phyloP scores from a whole-genome alignment of 1,284 basidiomycete species.

The Golubevia pallescens region DNA sequence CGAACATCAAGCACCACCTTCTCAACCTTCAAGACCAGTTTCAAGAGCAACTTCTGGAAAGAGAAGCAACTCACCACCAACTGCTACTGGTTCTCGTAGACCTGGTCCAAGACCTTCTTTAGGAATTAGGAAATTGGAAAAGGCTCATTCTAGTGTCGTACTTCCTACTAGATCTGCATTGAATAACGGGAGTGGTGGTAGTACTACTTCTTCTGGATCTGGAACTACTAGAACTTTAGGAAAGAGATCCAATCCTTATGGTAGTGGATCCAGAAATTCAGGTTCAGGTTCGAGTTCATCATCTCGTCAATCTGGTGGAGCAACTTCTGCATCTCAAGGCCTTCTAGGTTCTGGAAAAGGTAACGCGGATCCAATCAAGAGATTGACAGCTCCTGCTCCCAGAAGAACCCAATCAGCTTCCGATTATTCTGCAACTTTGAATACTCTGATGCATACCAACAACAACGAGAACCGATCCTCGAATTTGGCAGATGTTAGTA shows the following conservation, averaged over 20 bases:
- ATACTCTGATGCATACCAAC: background rate
- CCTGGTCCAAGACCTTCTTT: conserved; percentile 11
- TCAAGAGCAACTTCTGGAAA: conserved; percentile 26
- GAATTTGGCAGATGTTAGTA: too few relatives aligned
- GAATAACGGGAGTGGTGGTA: background rate
- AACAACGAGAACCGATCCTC: too few relatives aligned
- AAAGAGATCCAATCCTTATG: conserved; percentile 43
- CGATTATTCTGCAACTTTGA: background rate
- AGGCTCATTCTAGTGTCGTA: conserved; percentile 23
- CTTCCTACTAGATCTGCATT: conserved; percentile 15
- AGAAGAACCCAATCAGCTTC: background rate
- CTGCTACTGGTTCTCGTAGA: background rate
- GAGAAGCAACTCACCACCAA: conserved; percentile 12
- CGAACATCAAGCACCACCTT: conserved; percentile 18
- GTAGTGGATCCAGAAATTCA: background rate
- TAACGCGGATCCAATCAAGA: background rate
- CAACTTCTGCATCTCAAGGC: too few relatives aligned
- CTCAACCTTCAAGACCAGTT: conserved; percentile 17
- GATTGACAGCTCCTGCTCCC: background rate
- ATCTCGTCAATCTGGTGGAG: background rate
- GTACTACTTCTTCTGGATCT: background rate
- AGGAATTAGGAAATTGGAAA: conserved; percentile 25
- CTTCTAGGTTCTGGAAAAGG: background rate
- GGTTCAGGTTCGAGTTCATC: background rate
- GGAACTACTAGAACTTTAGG: conserved; percentile 14